Conservation (phyloP, 768 basidiomycete genomes). For the Cubamyces lactineus region DNA sequence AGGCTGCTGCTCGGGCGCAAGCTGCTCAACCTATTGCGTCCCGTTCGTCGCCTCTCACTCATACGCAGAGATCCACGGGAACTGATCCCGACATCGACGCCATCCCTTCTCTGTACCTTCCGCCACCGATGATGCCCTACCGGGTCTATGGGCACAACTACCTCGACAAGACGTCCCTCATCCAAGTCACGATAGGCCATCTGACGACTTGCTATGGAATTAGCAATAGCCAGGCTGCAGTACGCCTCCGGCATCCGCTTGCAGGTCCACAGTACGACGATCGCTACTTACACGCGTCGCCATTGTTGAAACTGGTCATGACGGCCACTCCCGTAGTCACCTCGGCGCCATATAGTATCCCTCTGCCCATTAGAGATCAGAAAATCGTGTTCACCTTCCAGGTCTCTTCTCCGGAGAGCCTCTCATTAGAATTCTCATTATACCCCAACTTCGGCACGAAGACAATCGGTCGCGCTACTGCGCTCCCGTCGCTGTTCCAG, state of each 20-base stretch:
- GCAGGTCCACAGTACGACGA: slow-evolving; percentile 70
- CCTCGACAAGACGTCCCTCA: slow-evolving; percentile 81
- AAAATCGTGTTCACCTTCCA: slow-evolving; percentile 86
- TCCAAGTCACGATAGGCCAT: slow-evolving; percentile 85
- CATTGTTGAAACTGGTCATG: slow-evolving; percentile 94
- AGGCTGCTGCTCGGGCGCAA: slow-evolving; percentile 34
- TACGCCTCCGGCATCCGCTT: slow-evolving; percentile 76
- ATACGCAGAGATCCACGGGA: slow-evolving; percentile 30
- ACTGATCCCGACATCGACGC: slow-evolving; percentile 80
- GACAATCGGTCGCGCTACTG: slow-evolving; percentile 91
- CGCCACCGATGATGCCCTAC: slow-evolving; percentile 98
- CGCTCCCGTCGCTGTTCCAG: slow-evolving; percentile 73
- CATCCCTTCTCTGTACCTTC: slow-evolving; percentile 93
- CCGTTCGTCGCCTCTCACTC: slow-evolving; percentile 28
- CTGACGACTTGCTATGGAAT: slow-evolving; percentile 44
- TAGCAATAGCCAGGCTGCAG: slow-evolving; percentile 44
- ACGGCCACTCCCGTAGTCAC: slow-evolving; percentile 83
- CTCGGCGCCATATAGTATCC: slow-evolving; percentile 88
- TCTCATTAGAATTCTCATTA: slow-evolving; percentile 89
- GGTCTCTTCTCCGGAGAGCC: slow-evolving; percentile 66
- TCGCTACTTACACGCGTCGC: slow-evolving; percentile 68
- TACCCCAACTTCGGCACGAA: slow-evolving; percentile 98
- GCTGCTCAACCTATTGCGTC: slow-evolving; percentile 30
- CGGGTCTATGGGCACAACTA: slow-evolving; percentile 97
- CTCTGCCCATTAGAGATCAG: slow-evolving; percentile 76